A percentile compares a stretch with the other conserved stretches of the same genome.
These are phyloP conservation scores for Fomitiporia mediterranea DNA, from an alignment of 1,284 basidiomycete genomes.

Conservation along the genomic window DNA sequence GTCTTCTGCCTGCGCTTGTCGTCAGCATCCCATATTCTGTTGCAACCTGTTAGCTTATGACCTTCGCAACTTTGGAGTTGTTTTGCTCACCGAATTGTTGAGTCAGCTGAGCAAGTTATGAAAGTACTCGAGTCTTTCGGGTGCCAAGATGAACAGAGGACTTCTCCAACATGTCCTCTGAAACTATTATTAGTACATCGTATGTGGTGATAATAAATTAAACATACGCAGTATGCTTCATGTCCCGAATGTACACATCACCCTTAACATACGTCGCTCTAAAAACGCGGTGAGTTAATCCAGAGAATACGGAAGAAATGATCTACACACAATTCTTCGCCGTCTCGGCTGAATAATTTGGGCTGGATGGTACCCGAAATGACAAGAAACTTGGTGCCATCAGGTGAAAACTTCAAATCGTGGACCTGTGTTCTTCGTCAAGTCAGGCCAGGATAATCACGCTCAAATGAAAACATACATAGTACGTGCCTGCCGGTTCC, in stretches of 20 bases:
- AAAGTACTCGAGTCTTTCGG: constrained; percentile 80
- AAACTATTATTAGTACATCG: background rate
- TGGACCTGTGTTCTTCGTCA: constrained; percentile 56
- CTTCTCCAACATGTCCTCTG: constrained; percentile 92
- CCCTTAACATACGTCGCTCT: constrained; percentile 91
- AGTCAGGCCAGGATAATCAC: constrained; percentile 16
- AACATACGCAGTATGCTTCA: constrained; percentile 89
- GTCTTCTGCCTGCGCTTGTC: constrained; percentile 87
- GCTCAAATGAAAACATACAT: constrained; percentile 50
- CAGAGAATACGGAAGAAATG: background rate
- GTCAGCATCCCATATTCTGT: constrained; percentile 90
- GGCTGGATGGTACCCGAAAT: constrained; percentile 87
- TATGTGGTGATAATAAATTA: constrained; percentile 6
- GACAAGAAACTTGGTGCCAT: constrained; percentile 80
- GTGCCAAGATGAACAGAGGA: constrained; percentile 90
- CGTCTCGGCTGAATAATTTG: constrained; percentile 86
- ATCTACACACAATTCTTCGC: constrained; percentile 76
- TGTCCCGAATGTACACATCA: constrained; percentile 96
- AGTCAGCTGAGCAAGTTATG: constrained; percentile 92
- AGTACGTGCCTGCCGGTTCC: constrained; percentile 91
- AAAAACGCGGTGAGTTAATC: constrained; percentile 18
- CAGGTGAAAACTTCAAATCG: constrained; percentile 83
- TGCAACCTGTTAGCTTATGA: constrained; percentile 7
- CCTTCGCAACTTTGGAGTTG: background rate
- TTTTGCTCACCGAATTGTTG: constrained; percentile 74